Conservation (phyloP, 106 monocot species). For the Dendrobium catenatum region DNA sequence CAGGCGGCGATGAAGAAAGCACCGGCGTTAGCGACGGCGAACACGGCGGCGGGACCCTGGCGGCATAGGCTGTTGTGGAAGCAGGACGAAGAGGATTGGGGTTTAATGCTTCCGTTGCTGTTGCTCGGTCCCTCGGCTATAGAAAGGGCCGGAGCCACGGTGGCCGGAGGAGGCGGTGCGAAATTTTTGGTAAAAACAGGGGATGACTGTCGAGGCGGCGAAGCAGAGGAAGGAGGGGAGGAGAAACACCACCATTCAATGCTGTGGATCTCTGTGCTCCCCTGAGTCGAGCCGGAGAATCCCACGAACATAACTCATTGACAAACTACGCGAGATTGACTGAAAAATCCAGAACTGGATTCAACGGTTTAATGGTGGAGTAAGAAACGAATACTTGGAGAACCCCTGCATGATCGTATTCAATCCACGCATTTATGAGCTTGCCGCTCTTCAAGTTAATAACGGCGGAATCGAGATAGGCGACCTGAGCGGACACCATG, state of each 20-base stretch:
- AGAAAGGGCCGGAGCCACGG: slow-evolving; percentile 14
- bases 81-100: slow-evolving; percentile 26
- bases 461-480: slow-evolving; percentile 57
- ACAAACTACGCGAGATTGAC: slow-evolving; percentile 49
- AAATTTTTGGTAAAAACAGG: not conserved
- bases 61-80: slow-evolving; percentile 45
- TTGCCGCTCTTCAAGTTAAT: slow-evolving; percentile 72
- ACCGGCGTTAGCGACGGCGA: slow-evolving; percentile 73
- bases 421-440: slow-evolving; percentile 73
- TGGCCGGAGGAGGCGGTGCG: not conserved
- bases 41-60: slow-evolving; percentile 61
- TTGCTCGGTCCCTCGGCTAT: slow-evolving; percentile 26
- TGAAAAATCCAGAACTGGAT: slow-evolving; percentile 41
- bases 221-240: slow-evolving; percentile 17
- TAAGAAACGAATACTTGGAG: slow-evolving; percentile 76
- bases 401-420: slow-evolving; percentile 31
- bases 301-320: slow-evolving; percentile 69
- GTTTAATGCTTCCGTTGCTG: slow-evolving; percentile 5
- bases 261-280: slow-evolving; percentile 88
- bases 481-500: slow-evolving; percentile 54
- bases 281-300: slow-evolving; percentile 92
- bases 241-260: slow-evolving; percentile 96
- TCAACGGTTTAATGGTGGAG: slow-evolving; percentile 43
- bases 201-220: slow-evolving; percentile 2
- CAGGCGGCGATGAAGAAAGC: slow-evolving; percentile 58